Evolutionary conservation across 2,329 filamentous ascomycete genomes (phyloP).

Genomic region (Aureobasidium melanogenum): DNA sequence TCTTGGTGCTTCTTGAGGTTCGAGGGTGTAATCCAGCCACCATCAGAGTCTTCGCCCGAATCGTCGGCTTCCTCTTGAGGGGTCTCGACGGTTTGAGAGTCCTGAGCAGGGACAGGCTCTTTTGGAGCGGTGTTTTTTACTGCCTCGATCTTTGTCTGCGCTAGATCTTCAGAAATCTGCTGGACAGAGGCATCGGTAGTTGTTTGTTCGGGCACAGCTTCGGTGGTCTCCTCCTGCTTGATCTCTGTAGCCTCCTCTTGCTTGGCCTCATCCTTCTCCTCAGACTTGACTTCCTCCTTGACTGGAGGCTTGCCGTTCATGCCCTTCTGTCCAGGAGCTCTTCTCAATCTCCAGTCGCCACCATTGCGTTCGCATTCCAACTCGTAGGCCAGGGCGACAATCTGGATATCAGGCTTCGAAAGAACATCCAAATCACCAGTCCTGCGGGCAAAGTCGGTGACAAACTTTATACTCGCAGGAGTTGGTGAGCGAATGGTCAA

Average conservation of each 20-base stretch:
- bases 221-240: neutral
- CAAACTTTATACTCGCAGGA: constrained; percentile 67
- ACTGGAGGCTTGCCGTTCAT: constrained; percentile 60
- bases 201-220: neutral
- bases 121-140: neutral
- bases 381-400: constrained; percentile 87
- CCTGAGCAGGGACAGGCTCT: neutral
- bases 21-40: constrained; percentile 85
- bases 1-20: constrained; percentile 82
- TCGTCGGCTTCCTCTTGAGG: constrained; percentile 16
- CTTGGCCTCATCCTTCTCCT: neutral
- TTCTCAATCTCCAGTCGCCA: constrained; percentile 80
- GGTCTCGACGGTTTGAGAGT: neutral
- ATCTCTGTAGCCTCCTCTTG: neutral
- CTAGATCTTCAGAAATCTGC: neutral
- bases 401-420: constrained; percentile 79
- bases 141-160: neutral
- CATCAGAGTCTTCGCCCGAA: constrained; percentile 41
- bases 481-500: constrained; percentile 66
- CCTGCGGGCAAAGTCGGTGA: constrained; percentile 75
- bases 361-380: constrained; percentile 84
- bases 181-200: neutral
- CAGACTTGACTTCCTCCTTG: constrained; percentile 20
- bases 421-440: constrained; percentile 86
- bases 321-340: constrained; percentile 67